Evolutionary conservation across 106 monocot genomes (phyloP), one percentile per base, ranked within the genome.

Genomic region (Dendrobium huoshanense): DNA sequence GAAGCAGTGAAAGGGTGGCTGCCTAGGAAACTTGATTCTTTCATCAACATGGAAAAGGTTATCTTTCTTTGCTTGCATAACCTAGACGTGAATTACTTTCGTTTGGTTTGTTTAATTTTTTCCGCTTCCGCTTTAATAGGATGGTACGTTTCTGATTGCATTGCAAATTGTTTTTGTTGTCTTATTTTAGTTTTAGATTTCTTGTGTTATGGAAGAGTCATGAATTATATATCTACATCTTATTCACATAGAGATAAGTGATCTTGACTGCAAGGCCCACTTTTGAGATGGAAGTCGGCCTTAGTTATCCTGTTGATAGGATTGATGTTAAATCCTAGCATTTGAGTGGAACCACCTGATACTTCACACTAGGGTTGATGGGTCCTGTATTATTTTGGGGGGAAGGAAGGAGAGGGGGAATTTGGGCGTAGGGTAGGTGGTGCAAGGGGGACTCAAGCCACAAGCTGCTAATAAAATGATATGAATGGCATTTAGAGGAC

Each of bases 11-110:
- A 77, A 77, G 77, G 77, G 25, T 77, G 77, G 77, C 29, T 77
- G 8, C 77, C 77, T 48, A 77, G 77, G 29, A 77, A 77, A 48
- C 49, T 10, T 48, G 77, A 77, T 77, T 77, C 77, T 33, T 77
- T 77, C 72, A 88, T 86, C 77, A 91, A 88, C 72, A 43, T 91
- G 61, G 80, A 91, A 65, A 91, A 91, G 88, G 90, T 91, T 70
- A 65, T 70, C 33, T 51, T 70, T 70, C 33, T 5, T 70, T 70
- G 5, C 33, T 37, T 37, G 70, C 70, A 70, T 33, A 70, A 70
- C 7, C 5, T 40, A 70, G 29, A 9, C 8, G 24, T 55, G 13
- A 20, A 59, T 43, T 41, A 0, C 25, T 5, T 25, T 9, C 19
- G 2, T 19, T 68, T 75, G 19, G 7, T 11, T 9, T 72, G 51